phyloP scores from a whole-genome alignment of 306 rosid species.

The Arachis stenosperma region DNA sequence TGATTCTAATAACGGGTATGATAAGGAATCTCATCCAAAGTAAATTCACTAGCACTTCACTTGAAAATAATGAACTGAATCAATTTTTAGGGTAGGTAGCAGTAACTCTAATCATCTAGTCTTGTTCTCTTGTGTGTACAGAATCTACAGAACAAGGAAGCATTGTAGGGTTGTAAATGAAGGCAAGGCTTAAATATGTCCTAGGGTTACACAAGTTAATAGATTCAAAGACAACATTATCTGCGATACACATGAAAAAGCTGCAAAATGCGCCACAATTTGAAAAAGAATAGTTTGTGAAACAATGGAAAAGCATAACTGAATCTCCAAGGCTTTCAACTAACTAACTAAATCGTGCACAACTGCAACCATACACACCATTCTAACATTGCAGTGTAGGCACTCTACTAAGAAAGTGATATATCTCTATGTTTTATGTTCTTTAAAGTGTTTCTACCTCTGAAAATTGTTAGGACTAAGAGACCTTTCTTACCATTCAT shows the following conservation, averaged over 20 bases:
- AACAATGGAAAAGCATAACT: background rate
- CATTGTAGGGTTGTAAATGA: constrained; percentile 12
- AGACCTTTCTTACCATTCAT: too few relatives aligned
- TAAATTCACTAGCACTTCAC: constrained; percentile 12
- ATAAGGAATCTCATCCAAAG: constrained; percentile 12
- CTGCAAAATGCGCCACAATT: constrained; percentile 3
- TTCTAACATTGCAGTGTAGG: background rate
- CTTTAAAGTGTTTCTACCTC: too few relatives aligned
- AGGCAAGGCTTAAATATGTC: constrained; percentile 6
- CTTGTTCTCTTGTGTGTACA: background rate
- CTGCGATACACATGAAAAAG: background rate
- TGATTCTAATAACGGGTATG: constrained; percentile 16
- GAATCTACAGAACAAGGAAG: background rate
- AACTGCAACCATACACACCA: background rate
- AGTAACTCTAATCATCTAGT: background rate
- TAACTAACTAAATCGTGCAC: background rate
- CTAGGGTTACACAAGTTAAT: background rate
- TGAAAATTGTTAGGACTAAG: too few relatives aligned
- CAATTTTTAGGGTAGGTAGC: constrained; percentile 3
- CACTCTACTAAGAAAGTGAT: background rate
- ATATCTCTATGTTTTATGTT: too few relatives aligned
- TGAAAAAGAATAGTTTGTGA: background rate
- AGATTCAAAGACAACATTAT: background rate
- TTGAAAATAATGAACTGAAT: background rate
- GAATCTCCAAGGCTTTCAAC: background rate